phyloP scores from a whole-genome alignment of 345 rosid genomes.

The Abelmoschus esculentus region DNA sequence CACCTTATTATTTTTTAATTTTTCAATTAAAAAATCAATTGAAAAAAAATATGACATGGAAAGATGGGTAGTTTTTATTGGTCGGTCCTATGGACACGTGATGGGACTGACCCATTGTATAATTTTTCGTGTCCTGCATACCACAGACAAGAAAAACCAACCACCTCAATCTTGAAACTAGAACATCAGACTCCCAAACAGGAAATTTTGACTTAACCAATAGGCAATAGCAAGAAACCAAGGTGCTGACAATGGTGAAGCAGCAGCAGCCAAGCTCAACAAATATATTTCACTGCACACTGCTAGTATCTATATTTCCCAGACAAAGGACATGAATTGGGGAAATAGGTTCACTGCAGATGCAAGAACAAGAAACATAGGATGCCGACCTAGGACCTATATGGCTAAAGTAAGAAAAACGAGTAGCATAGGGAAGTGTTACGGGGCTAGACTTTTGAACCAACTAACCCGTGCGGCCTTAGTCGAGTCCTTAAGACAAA shows the following conservation, averaged over 20 bases:
- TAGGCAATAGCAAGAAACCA: neutral
- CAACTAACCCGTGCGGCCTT: no score
- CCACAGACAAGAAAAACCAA: neutral
- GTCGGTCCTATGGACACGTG: no score
- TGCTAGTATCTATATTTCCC: neutral
- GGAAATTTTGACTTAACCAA: neutral
- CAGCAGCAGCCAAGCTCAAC: neutral
- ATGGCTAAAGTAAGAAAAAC: neutral
- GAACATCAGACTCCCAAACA: neutral
- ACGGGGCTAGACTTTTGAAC: no score
- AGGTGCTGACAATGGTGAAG: neutral
- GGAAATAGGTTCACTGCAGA: neutral
- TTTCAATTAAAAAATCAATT: no score
- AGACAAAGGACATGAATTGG: neutral
- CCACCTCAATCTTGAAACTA: neutral
- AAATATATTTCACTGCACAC: neutral
- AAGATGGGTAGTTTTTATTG: no score
- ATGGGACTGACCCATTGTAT: no score
- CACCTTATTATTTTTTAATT: no score
- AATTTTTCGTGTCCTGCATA: no score
- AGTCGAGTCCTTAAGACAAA: no score
- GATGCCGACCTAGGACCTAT: neutral
- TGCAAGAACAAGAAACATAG: neutral
- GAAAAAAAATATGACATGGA: no score
- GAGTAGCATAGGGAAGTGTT: neutral